These are phyloP conservation scores for Persicaria maculosa DNA, from an alignment of 148 eudicot genomes.

Conservation along the genomic window DNA sequence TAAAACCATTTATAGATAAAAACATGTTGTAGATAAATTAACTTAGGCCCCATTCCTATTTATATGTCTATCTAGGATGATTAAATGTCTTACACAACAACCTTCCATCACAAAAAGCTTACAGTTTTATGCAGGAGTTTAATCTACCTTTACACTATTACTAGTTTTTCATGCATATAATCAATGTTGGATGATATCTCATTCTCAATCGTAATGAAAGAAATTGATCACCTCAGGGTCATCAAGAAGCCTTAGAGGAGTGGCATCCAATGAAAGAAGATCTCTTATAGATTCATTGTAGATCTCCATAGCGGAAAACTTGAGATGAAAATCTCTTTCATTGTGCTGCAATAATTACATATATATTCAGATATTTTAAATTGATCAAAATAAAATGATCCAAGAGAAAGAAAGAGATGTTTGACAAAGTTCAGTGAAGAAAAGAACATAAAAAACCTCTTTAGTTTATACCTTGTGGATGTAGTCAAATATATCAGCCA, in stretches of 20 bases:
- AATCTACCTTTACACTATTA: too few relatives aligned
- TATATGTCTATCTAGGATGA: too few relatives aligned
- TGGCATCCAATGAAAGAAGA: conserved; percentile 59
- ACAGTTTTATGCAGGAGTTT: too few relatives aligned
- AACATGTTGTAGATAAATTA: too few relatives aligned
- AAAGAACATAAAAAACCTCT: neutral
- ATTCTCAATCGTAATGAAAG: neutral
- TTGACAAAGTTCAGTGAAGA: neutral
- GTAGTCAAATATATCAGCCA: conserved; percentile 75
- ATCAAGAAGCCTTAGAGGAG: conserved; percentile 81
- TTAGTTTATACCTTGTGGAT: conserved; percentile 54
- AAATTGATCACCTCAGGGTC: conserved; percentile 77
- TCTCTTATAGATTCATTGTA: conserved; percentile 95
- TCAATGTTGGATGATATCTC: too few relatives aligned
- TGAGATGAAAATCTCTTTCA: conserved; percentile 71
- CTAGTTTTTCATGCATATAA: too few relatives aligned
- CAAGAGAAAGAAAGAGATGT: neutral
- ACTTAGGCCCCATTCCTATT: too few relatives aligned
- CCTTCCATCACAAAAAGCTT: too few relatives aligned
- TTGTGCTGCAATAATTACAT: conserved; percentile 44
- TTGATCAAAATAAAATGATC: neutral
- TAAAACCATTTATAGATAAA: too few relatives aligned
- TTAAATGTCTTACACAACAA: too few relatives aligned
- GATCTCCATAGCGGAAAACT: conserved; percentile 95
- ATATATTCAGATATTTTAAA: conserved; percentile 6